Evolutionary conservation across 768 basidiomycete genomes (phyloP).

Genomic region (Naematelia encephala): DNA sequence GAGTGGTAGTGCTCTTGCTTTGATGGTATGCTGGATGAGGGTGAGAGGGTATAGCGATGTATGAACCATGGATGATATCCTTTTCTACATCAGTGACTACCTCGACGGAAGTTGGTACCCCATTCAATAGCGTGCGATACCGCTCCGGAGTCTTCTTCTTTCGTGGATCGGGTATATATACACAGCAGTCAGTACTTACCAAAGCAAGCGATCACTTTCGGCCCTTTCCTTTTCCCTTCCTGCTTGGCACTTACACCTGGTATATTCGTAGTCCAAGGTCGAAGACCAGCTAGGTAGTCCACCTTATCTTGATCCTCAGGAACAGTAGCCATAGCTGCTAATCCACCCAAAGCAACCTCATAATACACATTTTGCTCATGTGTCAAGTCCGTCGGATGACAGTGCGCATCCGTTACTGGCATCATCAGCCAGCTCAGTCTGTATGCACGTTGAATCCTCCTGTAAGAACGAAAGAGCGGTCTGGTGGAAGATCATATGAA

Average conservation of each 20-base stretch:
- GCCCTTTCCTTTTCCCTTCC: constrained; percentile 15
- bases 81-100: constrained; percentile 47
- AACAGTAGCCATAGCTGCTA: constrained; percentile 71
- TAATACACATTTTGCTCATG: constrained; percentile 58
- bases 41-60: constrained; percentile 63
- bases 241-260: too few relatives aligned
- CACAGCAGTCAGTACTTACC: constrained; percentile 58
- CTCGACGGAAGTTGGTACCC: neutral
- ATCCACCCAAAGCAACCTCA: constrained; percentile 58
- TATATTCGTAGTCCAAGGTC: constrained; percentile 60
- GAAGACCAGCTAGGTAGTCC: constrained; percentile 59
- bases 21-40: constrained; percentile 43
- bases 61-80: constrained; percentile 95
- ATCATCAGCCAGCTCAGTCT: neutral
- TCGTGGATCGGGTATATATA: neutral
- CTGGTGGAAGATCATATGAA: too few relatives aligned
- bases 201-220: constrained; percentile 71
- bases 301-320: constrained; percentile 69
- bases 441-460: too few relatives aligned
- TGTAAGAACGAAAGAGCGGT: too few relatives aligned
- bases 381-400: constrained; percentile 80
- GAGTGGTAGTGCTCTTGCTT: constrained; percentile 73
- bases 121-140: neutral
- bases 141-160: neutral
- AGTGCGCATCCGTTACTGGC: constrained; percentile 75